These are phyloP conservation scores for Suillus plorans DNA, from an alignment of 768 basidiomycete species.

Conservation along the genomic window DNA sequence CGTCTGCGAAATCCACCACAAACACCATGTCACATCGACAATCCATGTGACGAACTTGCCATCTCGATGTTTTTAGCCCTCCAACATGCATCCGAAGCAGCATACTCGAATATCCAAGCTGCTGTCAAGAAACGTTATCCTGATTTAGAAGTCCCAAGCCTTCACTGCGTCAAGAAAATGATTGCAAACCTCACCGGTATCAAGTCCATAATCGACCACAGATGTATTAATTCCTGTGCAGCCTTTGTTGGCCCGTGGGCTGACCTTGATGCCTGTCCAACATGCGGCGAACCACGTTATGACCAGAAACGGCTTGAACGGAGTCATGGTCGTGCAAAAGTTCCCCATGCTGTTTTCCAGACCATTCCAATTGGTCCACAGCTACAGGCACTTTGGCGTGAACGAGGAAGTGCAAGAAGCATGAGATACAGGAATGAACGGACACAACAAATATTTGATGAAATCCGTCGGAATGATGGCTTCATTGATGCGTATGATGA, in stretches of 20 bases:
- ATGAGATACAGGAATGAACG: constrained; percentile 25
- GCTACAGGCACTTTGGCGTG: constrained; percentile 37
- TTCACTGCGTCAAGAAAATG: neutral
- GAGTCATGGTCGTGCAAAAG: constrained; percentile 7
- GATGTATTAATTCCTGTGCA: constrained; percentile 35
- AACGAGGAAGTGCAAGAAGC: constrained; percentile 19
- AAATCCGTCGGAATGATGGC: constrained; percentile 18
- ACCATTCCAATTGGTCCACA: constrained; percentile 43
- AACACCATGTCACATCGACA: constrained; percentile 2
- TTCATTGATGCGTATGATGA: neutral
- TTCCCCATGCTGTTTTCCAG: constrained; percentile 16
- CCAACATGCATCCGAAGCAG: constrained; percentile 8
- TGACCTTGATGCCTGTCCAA: constrained; percentile 12
- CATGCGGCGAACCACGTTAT: constrained; percentile 28
- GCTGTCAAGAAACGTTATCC: neutral
- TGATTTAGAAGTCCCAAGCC: neutral
- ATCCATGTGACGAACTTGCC: constrained; percentile 2
- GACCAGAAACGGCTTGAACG: neutral
- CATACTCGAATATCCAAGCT: neutral
- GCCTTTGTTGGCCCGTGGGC: constrained; percentile 24
- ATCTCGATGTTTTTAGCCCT: constrained; percentile 10
- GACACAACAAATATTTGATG: constrained; percentile 18
- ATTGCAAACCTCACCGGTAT: neutral
- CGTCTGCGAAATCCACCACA: constrained; percentile 7
- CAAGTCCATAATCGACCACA: constrained; percentile 27